Evolutionary conservation across 2,329 filamentous ascomycete genomes (phyloP).

Genomic region (Parastagonospora avenae): DNA sequence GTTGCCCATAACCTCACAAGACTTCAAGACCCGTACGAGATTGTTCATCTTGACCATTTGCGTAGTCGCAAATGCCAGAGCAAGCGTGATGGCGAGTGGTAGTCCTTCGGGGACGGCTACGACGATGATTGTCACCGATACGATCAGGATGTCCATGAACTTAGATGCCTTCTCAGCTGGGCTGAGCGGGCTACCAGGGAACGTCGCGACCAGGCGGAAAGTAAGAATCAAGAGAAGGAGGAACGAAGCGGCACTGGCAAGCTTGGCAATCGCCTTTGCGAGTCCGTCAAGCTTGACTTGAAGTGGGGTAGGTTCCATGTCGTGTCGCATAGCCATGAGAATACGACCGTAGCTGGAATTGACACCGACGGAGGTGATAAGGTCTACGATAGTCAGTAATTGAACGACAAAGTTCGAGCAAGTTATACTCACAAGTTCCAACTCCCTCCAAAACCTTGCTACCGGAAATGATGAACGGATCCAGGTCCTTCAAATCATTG

Average conservation of each 20-base stretch:
- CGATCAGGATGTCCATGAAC: constrained; percentile 68
- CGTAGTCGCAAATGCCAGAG: constrained; percentile 69
- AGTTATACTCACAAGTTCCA: constrained; percentile 62
- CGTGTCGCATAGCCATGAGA: constrained; percentile 75
- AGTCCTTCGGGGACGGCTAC: constrained; percentile 70
- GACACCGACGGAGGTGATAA: constrained; percentile 76
- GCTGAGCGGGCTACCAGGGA: constrained; percentile 51
- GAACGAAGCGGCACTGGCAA: constrained; percentile 75
- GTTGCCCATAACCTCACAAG: constrained; percentile 44
- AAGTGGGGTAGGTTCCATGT: constrained; percentile 76
- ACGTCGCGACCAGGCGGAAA: constrained; percentile 43
- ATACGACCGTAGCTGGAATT: constrained; percentile 77
- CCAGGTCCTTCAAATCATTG: constrained; percentile 67
- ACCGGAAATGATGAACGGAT: constrained; percentile 86
- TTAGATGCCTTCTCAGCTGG: constrained; percentile 76
- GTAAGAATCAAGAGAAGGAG: constrained; percentile 67
- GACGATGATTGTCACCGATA: constrained; percentile 70
- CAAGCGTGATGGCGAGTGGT: constrained; percentile 70
- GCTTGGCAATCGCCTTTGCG: constrained; percentile 79
- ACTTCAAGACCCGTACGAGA: constrained; percentile 42
- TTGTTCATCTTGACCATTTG: constrained; percentile 50
- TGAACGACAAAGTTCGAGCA: not conserved
- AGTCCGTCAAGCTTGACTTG: constrained; percentile 77
- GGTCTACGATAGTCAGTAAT: constrained; percentile 16
- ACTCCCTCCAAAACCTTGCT: constrained; percentile 77